Evolutionary conservation across 495 filamentous ascomycete genomes (phyloP).

Genomic region (Cryomyces antarcticus): DNA sequence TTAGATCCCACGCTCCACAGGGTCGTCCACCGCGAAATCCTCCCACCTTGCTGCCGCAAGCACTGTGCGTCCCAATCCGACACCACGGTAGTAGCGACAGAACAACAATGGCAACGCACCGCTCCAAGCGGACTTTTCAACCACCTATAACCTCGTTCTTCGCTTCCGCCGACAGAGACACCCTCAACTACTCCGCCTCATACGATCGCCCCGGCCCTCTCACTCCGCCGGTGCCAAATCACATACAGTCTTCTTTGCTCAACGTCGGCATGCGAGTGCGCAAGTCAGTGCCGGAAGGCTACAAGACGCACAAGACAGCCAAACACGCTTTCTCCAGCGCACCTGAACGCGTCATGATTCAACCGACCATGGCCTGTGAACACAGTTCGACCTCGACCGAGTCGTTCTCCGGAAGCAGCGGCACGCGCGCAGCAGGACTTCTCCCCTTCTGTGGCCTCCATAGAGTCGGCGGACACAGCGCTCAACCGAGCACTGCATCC

Average conservation of each 20-base stretch:
- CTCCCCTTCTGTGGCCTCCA: conserved; percentile 58
- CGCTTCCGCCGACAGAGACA: conserved; percentile 5
- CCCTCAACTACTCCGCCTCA: conserved; percentile 1
- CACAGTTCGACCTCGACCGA: not conserved
- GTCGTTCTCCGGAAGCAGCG: not conserved
- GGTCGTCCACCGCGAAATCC: too few species aligned
- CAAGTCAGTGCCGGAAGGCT: conserved; percentile 79
- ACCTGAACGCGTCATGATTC: not conserved
- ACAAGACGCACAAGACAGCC: conserved; percentile 44
- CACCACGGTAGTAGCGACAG: too few species aligned
- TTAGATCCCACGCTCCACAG: too few species aligned
- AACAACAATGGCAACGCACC: conserved; percentile 3
- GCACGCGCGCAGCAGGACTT: conserved; percentile 27
- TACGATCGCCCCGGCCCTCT: conserved; percentile 16
- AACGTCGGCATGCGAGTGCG: conserved; percentile 84
- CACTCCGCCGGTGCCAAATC: conserved; percentile 12
- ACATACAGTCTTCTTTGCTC: conserved; percentile 57
- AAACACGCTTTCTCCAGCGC: not conserved
- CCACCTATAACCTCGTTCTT: conserved; percentile 24
- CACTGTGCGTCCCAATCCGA: too few species aligned
- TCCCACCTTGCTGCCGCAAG: too few species aligned
- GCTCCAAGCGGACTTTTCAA: conserved; percentile 23
- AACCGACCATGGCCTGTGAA: not conserved
- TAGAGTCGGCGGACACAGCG: conserved; percentile 35
- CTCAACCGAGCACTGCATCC: conserved; percentile 19